A percentile compares a stretch with the other conserved stretches of the same genome.
Evolutionary conservation across 129 eudicot genomes (phyloP).

Genomic region (Silybum marianum): DNA sequence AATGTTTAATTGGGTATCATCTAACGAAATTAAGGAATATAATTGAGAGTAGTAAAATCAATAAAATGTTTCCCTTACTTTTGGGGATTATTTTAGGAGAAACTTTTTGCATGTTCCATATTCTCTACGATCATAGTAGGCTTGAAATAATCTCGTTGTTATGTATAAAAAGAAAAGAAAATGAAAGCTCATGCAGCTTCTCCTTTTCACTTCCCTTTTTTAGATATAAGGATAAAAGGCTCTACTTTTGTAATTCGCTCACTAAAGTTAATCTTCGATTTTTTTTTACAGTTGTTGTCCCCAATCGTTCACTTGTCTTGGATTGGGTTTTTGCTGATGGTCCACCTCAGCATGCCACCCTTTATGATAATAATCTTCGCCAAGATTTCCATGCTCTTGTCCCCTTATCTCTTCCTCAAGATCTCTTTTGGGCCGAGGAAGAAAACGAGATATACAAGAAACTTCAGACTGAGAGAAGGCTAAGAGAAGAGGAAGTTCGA

Average conservation of each 20-base stretch:
- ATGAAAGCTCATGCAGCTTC: neutral
- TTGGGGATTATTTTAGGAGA: no score
- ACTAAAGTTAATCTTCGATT: constrained; percentile 23
- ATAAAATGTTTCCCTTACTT: no score
- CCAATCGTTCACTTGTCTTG: constrained; percentile 81
- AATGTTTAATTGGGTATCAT: no score
- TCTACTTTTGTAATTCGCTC: constrained; percentile 6
- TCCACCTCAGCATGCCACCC: constrained; percentile 75
- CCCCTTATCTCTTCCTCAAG: constrained; percentile 56
- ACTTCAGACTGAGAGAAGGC: constrained; percentile 83
- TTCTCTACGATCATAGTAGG: neutral
- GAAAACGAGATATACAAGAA: constrained; percentile 61
- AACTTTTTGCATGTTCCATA: neutral
- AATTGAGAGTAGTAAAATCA: no score
- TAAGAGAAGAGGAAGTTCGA: constrained; percentile 72
- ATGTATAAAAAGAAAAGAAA: neutral
- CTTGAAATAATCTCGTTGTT: neutral
- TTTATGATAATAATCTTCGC: constrained; percentile 76
- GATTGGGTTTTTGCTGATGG: constrained; percentile 99
- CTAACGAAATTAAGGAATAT: no score
- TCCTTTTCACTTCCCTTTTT: no score
- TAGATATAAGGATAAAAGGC: no score
- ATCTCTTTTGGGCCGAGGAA: constrained; percentile 81
- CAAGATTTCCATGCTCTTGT: constrained; percentile 91
- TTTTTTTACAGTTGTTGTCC: constrained; percentile 73